Evolutionary conservation across 371 early-diverging fungal species (phyloP).

Genomic region (Quaeritorhiza haematococci): DNA sequence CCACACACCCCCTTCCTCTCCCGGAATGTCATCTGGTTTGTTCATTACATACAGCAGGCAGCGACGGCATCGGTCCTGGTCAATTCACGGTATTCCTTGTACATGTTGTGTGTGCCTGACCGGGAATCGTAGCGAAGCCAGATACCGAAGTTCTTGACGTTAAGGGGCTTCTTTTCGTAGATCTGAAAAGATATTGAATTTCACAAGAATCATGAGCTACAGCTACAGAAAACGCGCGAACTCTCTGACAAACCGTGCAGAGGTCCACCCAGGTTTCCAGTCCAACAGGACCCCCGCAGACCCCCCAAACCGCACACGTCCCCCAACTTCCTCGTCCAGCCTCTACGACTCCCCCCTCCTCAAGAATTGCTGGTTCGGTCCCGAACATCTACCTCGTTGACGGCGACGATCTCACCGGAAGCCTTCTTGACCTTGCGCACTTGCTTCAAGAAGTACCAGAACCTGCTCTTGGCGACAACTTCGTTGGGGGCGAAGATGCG

Average conservation of each 20-base stretch:
- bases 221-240: too few relatives aligned
- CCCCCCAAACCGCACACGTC: too few relatives aligned
- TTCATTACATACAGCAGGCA: slow-evolving; percentile 67
- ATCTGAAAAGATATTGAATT: slow-evolving; percentile 58
- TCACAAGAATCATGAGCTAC: too few relatives aligned
- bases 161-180: slow-evolving; percentile 87
- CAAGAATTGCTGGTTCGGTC: neutral
- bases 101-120: slow-evolving; percentile 99
- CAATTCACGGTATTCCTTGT: slow-evolving; percentile 99
- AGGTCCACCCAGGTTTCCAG: too few relatives aligned
- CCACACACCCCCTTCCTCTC: too few relatives aligned
- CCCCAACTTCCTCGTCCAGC: too few relatives aligned
- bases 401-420: slow-evolving; percentile 92
- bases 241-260: too few relatives aligned
- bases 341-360: too few relatives aligned
- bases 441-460: slow-evolving; percentile 99
- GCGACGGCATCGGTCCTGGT: slow-evolving; percentile 91
- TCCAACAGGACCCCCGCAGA: too few relatives aligned
- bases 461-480: slow-evolving; percentile 97
- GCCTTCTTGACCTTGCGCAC: slow-evolving; percentile 99
- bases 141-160: slow-evolving; percentile 99
- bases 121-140: slow-evolving; percentile 99
- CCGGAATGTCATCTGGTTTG: too few relatives aligned
- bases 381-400: slow-evolving; percentile 76
- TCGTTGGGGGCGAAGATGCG: slow-evolving; percentile 98